Base-by-base conservation (phyloP, 2,329 filamentous ascomycete genomes). In the Colletotrichum australisinense region DNA sequence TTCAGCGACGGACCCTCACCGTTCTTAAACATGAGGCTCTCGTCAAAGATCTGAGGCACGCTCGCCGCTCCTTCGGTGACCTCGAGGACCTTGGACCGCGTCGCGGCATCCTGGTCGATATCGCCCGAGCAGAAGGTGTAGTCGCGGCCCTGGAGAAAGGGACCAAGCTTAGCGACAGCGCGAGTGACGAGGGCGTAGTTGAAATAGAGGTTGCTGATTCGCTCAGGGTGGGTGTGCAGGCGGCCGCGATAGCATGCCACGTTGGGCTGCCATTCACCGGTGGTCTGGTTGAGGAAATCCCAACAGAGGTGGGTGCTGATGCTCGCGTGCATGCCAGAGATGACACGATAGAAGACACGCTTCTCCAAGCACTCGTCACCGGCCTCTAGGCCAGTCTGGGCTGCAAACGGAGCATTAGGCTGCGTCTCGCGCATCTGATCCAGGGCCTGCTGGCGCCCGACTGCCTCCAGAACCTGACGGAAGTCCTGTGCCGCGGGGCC, bases 291-390 rank as follows among this genome's bases (percentile, higher is more conserved):
- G 75, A 98, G 87, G 79, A 97, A 98, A 79, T 98, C 94, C 92
- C 94, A 97, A 88, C 97, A 99, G 55, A 99, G 87, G 83, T 99
- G 97, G 0, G 95, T 94, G 76, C 95, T 98, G 82, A 99, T 99
- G 76, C 95, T 98, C 19, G 97, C 95, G 83, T 99, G 97, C 97
- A 99, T 98, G 56, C 97, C 97, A 64, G 95, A 98, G 75, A 99
- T 91, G 75, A 99, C 92, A 7, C 95, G 91, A 84, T 98, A 97
- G 82, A 99, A 99, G 49, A 98, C 97, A n/a, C 97, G 93, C 88
- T 99, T 98, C 86, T 99, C 97, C 28, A 99, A 86, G 79, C 97
- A 99, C 80, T 98, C 94, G 77, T 98, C 95, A 77, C 98, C 95
- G 60, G 92, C 88, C 76, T 97, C 94, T 63, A 96, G 86, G 0